phyloP scores from a whole-genome alignment of 2,329 filamentous ascomycete species.

The Cladosporium sp. region DNA sequence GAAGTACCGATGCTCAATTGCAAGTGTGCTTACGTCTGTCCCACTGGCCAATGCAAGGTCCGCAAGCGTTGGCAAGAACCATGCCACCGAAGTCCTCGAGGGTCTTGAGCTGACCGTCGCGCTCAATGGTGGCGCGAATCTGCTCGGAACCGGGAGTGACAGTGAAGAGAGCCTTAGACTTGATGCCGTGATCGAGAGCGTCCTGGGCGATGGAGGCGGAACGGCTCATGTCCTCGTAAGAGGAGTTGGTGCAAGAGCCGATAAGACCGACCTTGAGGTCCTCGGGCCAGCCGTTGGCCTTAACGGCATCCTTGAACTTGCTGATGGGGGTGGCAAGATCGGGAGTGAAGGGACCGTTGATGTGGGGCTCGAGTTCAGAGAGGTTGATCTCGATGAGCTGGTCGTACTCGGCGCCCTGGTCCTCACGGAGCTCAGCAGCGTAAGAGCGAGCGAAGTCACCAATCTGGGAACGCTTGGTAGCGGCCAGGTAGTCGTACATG shows the following conservation, averaged over 20 bases:
- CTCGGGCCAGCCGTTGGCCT: conserved; percentile 92
- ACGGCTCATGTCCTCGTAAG: conserved; percentile 86
- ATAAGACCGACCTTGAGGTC: conserved; percentile 96
- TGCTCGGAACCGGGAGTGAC: conserved; percentile 97
- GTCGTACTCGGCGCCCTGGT: conserved; percentile 91
- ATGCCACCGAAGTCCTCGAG: conserved; percentile 95
- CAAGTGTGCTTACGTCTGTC: conserved; percentile 55
- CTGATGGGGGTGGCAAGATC: conserved; percentile 97
- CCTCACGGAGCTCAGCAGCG: conserved; percentile 77
- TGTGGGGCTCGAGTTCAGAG: conserved; percentile 88
- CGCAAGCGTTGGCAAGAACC: conserved; percentile 92
- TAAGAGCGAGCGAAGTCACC: conserved; percentile 85
- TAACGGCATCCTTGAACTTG: conserved; percentile 92
- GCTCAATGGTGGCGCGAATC: conserved; percentile 86
- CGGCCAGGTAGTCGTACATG: conserved; percentile 92
- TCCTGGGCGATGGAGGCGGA: conserved; percentile 87
- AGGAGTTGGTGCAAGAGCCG: conserved; percentile 95
- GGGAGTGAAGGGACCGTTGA: conserved; percentile 98
- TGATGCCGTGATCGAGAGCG: conserved; percentile 85
- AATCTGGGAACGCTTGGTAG: conserved; percentile 86
- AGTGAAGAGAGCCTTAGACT: conserved; percentile 89
- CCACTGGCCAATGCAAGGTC: conserved; percentile 79
- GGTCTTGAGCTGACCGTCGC: conserved; percentile 61
- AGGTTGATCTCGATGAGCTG: conserved; percentile 95
- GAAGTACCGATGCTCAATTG: background rate